These are phyloP conservation scores for Thalassiosira mediterranea DNA, from an alignment of 352 stramenopile genomes.

Conservation along the genomic window DNA sequence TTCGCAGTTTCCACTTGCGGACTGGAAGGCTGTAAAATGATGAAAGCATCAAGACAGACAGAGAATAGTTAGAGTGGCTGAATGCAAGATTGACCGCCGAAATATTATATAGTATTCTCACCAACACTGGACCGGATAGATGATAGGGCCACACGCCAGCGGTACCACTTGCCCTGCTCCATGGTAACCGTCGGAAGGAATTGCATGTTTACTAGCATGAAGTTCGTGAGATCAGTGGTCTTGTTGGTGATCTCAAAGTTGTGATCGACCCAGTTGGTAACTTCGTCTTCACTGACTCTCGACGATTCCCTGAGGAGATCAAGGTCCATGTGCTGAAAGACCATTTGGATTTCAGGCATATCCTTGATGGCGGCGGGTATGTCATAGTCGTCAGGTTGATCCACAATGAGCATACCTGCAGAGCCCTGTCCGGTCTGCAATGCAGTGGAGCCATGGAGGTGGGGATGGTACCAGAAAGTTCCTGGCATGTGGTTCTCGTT, in stretches of 20 bases:
- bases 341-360: conserved; percentile 1
- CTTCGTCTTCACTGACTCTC: not conserved
- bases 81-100: no score
- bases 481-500: conserved; percentile 2
- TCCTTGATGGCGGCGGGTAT: conserved; percentile 1
- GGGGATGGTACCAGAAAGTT: conserved; percentile 3
- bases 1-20: not conserved
- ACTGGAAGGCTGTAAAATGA: not conserved
- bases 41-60: no score
- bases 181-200: conserved; percentile 2
- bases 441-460: conserved; percentile 4
- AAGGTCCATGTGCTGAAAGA: conserved; percentile 9
- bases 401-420: not conserved
- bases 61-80: no score
- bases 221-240: not conserved
- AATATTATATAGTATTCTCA: no score
- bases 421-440: not conserved
- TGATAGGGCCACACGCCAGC: conserved; percentile 2
- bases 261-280: conserved; percentile 1
- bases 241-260: conserved; percentile 4
- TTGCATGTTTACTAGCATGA: conserved; percentile 5
- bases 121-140: no score
- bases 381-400: not conserved
- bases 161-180: not conserved
- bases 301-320: not conserved